A percentile compares a stretch with the other conserved stretches of the same genome.
phyloP scores from a whole-genome alignment of 192 early-diverging fungal genomes.

The Coemansia sp. region DNA sequence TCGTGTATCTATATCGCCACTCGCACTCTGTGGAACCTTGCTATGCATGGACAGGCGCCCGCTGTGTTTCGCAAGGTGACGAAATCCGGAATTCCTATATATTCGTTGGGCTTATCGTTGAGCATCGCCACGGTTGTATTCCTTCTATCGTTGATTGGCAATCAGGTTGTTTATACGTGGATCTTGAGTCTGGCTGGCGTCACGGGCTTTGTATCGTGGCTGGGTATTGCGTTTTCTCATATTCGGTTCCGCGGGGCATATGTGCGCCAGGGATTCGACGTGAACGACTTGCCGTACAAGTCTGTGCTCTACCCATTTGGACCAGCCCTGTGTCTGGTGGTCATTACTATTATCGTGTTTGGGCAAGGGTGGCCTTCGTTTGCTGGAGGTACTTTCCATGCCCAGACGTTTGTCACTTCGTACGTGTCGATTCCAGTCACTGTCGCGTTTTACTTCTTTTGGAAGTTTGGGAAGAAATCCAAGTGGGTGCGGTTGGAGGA shows the following conservation, averaged over 20 bases:
- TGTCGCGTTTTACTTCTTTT: constrained; percentile 60
- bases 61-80: constrained; percentile 61
- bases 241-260: constrained; percentile 82
- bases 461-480: constrained; percentile 60
- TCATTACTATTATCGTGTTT: constrained; percentile 62
- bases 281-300: constrained; percentile 68
- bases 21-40: constrained; percentile 75
- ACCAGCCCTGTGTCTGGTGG: constrained; percentile 63
- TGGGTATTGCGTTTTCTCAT: constrained; percentile 76
- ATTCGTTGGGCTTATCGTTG: constrained; percentile 56
- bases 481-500: constrained; percentile 63
- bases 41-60: constrained; percentile 74
- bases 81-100: constrained; percentile 45
- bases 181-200: constrained; percentile 72
- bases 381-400: constrained; percentile 55
- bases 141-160: constrained; percentile 61
- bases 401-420: constrained; percentile 57
- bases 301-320: constrained; percentile 75
- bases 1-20: constrained; percentile 81
- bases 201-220: constrained; percentile 82
- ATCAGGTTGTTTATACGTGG: constrained; percentile 69
- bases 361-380: constrained; percentile 58
- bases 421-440: constrained; percentile 66
- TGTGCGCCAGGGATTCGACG: constrained; percentile 62
- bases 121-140: constrained; percentile 63